These are phyloP conservation scores for Pythium aquatile DNA, from an alignment of 352 stramenopile species.

Conservation along the genomic window DNA sequence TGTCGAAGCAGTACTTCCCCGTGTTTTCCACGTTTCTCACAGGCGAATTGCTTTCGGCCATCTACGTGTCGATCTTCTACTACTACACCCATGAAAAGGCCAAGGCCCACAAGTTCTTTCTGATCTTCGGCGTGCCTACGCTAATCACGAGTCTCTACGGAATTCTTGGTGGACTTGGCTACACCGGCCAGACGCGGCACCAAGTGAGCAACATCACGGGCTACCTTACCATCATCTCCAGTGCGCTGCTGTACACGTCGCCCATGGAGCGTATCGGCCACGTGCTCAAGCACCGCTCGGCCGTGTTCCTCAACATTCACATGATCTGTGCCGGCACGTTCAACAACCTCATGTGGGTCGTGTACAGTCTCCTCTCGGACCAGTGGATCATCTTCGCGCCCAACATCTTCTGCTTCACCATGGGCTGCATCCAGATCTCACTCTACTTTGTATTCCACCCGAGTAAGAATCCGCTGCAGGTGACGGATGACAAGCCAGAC, in stretches of 20 bases:
- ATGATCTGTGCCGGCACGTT: slow-evolving; percentile 46
- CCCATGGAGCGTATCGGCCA: slow-evolving; percentile 48
- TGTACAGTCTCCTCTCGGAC: slow-evolving; percentile 37
- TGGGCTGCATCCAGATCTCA: slow-evolving; percentile 34
- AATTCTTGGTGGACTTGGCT: slow-evolving; percentile 29
- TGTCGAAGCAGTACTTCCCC: slow-evolving; percentile 40
- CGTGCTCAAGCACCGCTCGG: slow-evolving; percentile 42
- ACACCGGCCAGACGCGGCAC: slow-evolving; percentile 30
- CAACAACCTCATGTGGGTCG: slow-evolving; percentile 54
- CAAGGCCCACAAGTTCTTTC: slow-evolving; percentile 35
- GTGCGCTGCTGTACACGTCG: slow-evolving; percentile 48
- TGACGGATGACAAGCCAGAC: background rate
- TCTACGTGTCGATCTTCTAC: slow-evolving; percentile 50
- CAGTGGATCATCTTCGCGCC: slow-evolving; percentile 52
- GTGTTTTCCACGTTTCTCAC: slow-evolving; percentile 43
- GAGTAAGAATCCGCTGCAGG: slow-evolving; percentile 32
- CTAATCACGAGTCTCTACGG: slow-evolving; percentile 37
- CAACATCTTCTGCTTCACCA: slow-evolving; percentile 37
- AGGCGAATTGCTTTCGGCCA: slow-evolving; percentile 32
- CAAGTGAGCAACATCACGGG: slow-evolving; percentile 34
- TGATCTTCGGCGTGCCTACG: slow-evolving; percentile 21
- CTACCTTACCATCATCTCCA: slow-evolving; percentile 41
- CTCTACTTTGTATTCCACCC: slow-evolving; percentile 49
- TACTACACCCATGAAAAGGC: slow-evolving; percentile 37
- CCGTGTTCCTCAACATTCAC: slow-evolving; percentile 46